phyloP scores from a whole-genome alignment of 2,329 filamentous ascomycete species.

The Leptodontidium sp. region DNA sequence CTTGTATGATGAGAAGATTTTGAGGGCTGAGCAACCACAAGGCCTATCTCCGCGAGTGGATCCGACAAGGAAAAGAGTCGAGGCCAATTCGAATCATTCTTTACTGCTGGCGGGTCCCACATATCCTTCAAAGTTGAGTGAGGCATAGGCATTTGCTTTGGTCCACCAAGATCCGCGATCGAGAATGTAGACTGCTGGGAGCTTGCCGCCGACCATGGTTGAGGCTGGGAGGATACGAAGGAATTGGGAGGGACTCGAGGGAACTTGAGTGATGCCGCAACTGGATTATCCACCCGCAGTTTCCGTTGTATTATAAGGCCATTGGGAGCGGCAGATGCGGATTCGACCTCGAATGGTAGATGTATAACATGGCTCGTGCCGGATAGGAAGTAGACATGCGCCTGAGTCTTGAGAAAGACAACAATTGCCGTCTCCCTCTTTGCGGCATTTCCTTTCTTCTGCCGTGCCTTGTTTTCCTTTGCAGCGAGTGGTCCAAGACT shows the following conservation, averaged over 20 bases:
- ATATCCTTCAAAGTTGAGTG: slow-evolving; percentile 63
- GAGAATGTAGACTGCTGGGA: slow-evolving; percentile 63
- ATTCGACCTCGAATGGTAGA: slow-evolving; percentile 93
- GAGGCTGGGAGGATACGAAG: slow-evolving; percentile 76
- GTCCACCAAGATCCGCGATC: slow-evolving; percentile 63
- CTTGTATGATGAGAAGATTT: slow-evolving; percentile 49
- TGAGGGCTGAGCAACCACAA: slow-evolving; percentile 73
- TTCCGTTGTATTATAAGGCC: slow-evolving; percentile 90
- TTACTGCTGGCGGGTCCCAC: slow-evolving; percentile 63
- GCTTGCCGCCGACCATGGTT: slow-evolving; percentile 57
- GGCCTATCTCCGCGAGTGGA: slow-evolving; percentile 83
- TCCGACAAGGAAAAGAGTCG: slow-evolving; percentile 85
- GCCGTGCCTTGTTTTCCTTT: slow-evolving; percentile 34
- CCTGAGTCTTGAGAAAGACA: slow-evolving; percentile 90
- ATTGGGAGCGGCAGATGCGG: slow-evolving; percentile 80
- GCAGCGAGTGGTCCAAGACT: slow-evolving; percentile 47
- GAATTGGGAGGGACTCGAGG: slow-evolving; percentile 80
- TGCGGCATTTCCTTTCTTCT: slow-evolving; percentile 41
- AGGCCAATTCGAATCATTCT: slow-evolving; percentile 69
- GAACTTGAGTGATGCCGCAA: slow-evolving; percentile 62
- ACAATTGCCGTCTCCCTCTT: slow-evolving; percentile 74
- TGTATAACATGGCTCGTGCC: slow-evolving; percentile 90
- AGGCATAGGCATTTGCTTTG: slow-evolving; percentile 61
- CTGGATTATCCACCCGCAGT: slow-evolving; percentile 59
- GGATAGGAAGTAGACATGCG: slow-evolving; percentile 89